Evolutionary conservation across 768 basidiomycete species (phyloP), one percentile per base, ranked within the genome.

Genomic region (Amylocystis lapponica): DNA sequence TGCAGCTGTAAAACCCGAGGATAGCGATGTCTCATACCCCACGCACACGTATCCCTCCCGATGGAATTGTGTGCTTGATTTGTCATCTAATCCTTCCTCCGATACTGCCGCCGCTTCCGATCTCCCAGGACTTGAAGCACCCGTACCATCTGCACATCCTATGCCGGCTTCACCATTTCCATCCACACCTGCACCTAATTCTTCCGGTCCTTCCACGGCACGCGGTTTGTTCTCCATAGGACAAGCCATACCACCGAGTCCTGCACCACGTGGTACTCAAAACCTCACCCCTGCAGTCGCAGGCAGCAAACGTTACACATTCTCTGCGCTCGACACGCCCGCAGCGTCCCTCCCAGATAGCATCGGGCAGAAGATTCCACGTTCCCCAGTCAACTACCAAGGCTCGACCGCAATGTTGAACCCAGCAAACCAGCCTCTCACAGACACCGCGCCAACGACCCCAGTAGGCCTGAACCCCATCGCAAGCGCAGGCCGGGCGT

Each of bases 21-120:
- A 34, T 17, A 3, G 21, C 31, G 17, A 27, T 16, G 17, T 17
- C 27, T 49, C 58, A 1, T 88, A 81, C 51, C 89, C 86, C 0
- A 89, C 92, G 7, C 67, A 65, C 11, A 70, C 78, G 0, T 96
- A 93, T 61, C 77, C 81, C 0, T 93, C 92, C 1, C 70, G 83
- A 23, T 96, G 93, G 93, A 95, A 90, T 51, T 93, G 90, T 51
- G 69, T 88, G 2, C 77, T 96, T 16, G 89, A 94, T 59, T 70
- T 96, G n/a, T 65, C 75, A 2, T 55, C 73, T 3, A 33, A 5
- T 7, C 14, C 32, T n/a, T 5, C 32, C 14, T 25, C 27, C 2
- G 27, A 13, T 3, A n/a, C 26, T 5, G 14, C 7, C 21, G n/a
- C 12, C 26, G 4, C 36, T 13, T 17, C 38, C 43, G 42, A 49